Base-by-base conservation (phyloP, 169 alveolate species). In the Cystoisospora suis region DNA sequence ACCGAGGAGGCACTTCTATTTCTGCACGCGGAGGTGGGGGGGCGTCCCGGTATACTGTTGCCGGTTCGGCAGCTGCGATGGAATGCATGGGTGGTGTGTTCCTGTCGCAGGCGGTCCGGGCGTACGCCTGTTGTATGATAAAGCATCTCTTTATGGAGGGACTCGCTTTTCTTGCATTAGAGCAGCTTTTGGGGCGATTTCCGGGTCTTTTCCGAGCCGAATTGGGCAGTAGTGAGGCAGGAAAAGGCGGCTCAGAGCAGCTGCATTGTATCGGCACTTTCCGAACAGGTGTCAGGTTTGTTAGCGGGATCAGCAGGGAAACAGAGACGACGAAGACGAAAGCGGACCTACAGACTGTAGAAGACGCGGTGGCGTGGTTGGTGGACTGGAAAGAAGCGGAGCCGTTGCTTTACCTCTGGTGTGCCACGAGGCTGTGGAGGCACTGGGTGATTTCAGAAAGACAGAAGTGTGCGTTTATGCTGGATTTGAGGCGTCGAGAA, bases 361-460 rank as follows among this genome's bases (percentile, higher is more conserved):
- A 65, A 65, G 77, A 65, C 9, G 77, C 77, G 7, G n/a, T 36
- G 12, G 42, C 81, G 72, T 88, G 92, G 92, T 85, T 75, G 9
- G 81, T 86, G 0, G 85, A 47, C 44, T 40, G 53, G 83, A 38
- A 53, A 83, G 81, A 79, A 58, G 79, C 79, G 58, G 92, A 86
- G 40, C 88, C 92, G 12, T 47, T 46, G 4, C 87, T 88, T 34
- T 88, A 27, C 17, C 85, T 88, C 42, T 88, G 92, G 92, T 29
- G 81, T 4, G 88, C 81, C 47, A 86, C 87, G 5, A 88, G 92
- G 40, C 40, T 77, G 44, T 34, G 75, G 79, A 38, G 92, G 42
- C 92, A 75, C 81, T 77, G 92, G 92, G 92, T 81, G 38, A 83
- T 88, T 70, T 42, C 81, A 36, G 92, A 88, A 75, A 27, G 92